Conservation (phyloP, 2,329 filamentous ascomycete species). For the Botrytis hyacinthi region DNA sequence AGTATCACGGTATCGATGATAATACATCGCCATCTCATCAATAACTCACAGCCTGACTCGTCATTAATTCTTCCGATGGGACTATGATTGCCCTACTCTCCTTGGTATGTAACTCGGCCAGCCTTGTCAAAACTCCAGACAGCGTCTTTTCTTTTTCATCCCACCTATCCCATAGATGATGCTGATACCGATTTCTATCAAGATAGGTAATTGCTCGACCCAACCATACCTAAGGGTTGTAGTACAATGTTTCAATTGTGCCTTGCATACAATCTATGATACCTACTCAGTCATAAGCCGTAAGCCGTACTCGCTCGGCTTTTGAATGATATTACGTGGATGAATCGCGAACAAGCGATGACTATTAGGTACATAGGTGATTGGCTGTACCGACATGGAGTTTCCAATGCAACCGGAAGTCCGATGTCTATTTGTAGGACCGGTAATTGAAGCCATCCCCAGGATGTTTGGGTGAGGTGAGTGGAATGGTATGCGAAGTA, state of each 20-base stretch:
- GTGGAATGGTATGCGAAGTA: background rate
- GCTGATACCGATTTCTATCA: background rate
- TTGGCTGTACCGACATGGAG: background rate
- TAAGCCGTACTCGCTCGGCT: background rate
- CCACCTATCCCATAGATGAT: background rate
- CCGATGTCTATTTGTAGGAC: background rate
- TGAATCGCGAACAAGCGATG: background rate
- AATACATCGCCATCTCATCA: background rate
- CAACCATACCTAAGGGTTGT: background rate
- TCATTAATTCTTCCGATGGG: background rate
- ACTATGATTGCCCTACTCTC: background rate
- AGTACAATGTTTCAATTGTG: slow-evolving; percentile 2
- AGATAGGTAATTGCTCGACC: background rate
- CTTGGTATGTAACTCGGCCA: background rate
- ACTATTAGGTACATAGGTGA: background rate
- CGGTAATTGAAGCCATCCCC: background rate
- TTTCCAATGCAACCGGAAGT: background rate
- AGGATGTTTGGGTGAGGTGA: background rate
- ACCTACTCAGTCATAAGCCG: background rate
- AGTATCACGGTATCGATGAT: background rate
- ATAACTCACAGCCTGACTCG: background rate
- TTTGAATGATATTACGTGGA: background rate
- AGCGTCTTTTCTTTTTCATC: background rate
- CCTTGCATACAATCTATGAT: background rate
- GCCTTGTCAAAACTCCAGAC: background rate